phyloP scores from a whole-genome alignment of 805 yeast species.

The Scheffersomyces ergatensis region DNA sequence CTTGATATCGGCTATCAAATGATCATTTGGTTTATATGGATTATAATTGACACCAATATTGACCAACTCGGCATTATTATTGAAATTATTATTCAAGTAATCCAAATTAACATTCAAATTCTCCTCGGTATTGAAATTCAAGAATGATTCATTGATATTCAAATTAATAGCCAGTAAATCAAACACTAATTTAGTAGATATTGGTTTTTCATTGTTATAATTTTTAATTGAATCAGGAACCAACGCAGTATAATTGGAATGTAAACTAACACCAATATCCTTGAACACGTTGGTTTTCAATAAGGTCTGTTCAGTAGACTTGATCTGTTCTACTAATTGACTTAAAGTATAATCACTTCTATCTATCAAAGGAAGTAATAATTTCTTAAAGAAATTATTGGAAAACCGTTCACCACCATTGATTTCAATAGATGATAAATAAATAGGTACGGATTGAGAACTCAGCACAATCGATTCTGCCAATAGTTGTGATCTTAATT shows the following conservation, averaged over 20 bases:
- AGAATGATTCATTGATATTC: slow-evolving; percentile 31
- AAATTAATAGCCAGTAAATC: slow-evolving; percentile 37
- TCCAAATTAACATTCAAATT: slow-evolving; percentile 34
- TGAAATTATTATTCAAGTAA: slow-evolving; percentile 40
- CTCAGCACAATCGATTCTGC: slow-evolving; percentile 28
- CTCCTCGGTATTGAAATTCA: slow-evolving; percentile 37
- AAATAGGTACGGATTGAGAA: slow-evolving; percentile 34
- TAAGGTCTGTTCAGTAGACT: slow-evolving; percentile 31
- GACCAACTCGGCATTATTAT: slow-evolving; percentile 56
- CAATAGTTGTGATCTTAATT: slow-evolving; percentile 17
- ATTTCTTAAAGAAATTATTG: slow-evolving; percentile 42
- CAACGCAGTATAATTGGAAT: slow-evolving; percentile 32
- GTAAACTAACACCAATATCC: slow-evolving; percentile 37
- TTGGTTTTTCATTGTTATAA: slow-evolving; percentile 36
- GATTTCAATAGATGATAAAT: slow-evolving; percentile 34
- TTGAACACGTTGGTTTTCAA: slow-evolving; percentile 45
- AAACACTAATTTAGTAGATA: slow-evolving; percentile 46
- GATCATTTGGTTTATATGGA: slow-evolving; percentile 52
- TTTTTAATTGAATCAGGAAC: slow-evolving; percentile 20
- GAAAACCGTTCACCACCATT: slow-evolving; percentile 45
- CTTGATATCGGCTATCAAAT: slow-evolving; percentile 43
- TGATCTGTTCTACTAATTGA: slow-evolving; percentile 34
- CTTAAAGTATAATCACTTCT: slow-evolving; percentile 42
- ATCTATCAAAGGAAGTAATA: slow-evolving; percentile 43
- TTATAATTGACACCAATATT: slow-evolving; percentile 43